Evolutionary conservation across 257 asterid genomes (phyloP).

Genomic region (Dorcoceras hygrometricum): DNA sequence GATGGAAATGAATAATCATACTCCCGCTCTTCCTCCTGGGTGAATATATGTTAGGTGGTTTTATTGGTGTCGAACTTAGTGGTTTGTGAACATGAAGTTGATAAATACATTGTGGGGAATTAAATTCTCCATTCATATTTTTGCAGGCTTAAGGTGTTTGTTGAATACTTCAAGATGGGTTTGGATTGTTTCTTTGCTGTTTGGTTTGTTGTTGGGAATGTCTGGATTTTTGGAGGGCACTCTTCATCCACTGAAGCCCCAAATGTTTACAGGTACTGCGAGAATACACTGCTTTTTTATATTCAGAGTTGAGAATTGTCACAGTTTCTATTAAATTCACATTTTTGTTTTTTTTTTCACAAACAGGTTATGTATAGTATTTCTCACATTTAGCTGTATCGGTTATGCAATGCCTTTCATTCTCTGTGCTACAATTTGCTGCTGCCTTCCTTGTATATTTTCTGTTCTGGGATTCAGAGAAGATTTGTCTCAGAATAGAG

Average conservation of each 20-base stretch:
- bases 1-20: not conserved
- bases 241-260: conserved; percentile 83
- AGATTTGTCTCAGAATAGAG: conserved; percentile 77
- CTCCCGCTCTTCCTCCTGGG: not conserved
- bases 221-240: conserved; percentile 94
- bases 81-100: conserved; percentile 15
- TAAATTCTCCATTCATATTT: conserved; percentile 24
- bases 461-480: conserved; percentile 86
- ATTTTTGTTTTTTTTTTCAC: conserved; percentile 12
- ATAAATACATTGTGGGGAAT: conserved; percentile 18
- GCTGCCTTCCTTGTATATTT: conserved; percentile 97
- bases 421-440: conserved; percentile 86
- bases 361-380: conserved; percentile 88
- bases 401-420: conserved; percentile 99
- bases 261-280: conserved; percentile 71
- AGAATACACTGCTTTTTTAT: not conserved
- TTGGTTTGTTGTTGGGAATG: conserved; percentile 98
- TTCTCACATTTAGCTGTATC: conserved; percentile 82
- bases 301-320: not conserved
- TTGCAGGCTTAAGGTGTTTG: conserved; percentile 66
- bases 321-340: conserved; percentile 1
- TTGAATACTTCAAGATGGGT: conserved; percentile 89
- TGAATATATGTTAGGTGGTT: not conserved
- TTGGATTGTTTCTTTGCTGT: conserved; percentile 95
- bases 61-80: not conserved